Evolutionary conservation across 495 filamentous ascomycete species (phyloP).

Genomic region (Polyplosphaeria fusca): DNA sequence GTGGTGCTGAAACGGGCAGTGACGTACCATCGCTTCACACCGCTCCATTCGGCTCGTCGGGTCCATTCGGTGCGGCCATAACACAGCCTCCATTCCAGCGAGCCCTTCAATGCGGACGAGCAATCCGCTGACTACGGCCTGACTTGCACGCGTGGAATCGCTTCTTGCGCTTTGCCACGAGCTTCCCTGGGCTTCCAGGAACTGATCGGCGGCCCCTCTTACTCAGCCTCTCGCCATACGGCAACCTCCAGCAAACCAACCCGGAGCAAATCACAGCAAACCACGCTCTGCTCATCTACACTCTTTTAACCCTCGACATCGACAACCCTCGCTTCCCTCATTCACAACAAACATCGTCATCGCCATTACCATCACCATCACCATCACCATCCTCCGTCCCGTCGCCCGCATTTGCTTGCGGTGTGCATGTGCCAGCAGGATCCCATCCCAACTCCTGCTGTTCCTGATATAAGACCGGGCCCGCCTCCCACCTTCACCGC

Average conservation of each 20-base stretch:
- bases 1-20: too few relatives aligned
- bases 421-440: conserved; percentile 21
- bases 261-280: background rate
- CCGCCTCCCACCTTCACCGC: conserved; percentile 1
- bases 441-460: background rate
- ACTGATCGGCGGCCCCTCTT: too few relatives aligned
- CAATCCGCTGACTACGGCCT: conserved; percentile 6
- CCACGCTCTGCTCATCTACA: background rate
- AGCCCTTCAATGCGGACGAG: background rate
- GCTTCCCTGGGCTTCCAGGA: conserved; percentile 8
- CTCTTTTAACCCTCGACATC: too few relatives aligned
- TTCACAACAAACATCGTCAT: too few relatives aligned
- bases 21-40: too few relatives aligned
- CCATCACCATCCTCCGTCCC: background rate
- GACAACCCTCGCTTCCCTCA: too few relatives aligned
- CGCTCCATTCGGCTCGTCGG: too few relatives aligned
- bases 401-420: background rate
- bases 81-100: conserved; percentile 18
- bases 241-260: too few relatives aligned
- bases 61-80: conserved; percentile 1
- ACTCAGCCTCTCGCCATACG: too few relatives aligned
- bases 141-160: too few relatives aligned
- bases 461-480: conserved; percentile 14
- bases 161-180: conserved; percentile 26
- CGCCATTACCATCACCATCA: background rate